Evolutionary conservation across 2,329 filamentous ascomycete genomes (phyloP).

Genomic region (Fusarium annulatum): DNA sequence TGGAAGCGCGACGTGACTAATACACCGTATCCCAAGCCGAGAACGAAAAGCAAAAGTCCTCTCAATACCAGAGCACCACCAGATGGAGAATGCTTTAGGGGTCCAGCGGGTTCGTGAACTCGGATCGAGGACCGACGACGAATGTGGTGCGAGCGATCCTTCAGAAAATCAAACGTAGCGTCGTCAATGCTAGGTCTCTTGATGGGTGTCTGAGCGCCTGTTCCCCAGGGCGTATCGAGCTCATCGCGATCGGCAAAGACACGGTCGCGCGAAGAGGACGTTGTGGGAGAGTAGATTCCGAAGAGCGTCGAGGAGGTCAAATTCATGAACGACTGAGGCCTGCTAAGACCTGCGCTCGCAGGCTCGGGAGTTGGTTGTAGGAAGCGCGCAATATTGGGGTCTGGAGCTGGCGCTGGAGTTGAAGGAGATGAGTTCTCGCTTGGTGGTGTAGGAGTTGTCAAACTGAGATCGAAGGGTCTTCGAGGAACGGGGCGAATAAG

Average conservation of each 20-base stretch:
- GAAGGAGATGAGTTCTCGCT: slow-evolving; percentile 45
- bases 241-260: slow-evolving; percentile 60
- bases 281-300: slow-evolving; percentile 85
- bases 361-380: slow-evolving; percentile 54
- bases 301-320: slow-evolving; percentile 89
- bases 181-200: slow-evolving; percentile 58
- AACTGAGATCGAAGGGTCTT: slow-evolving; percentile 73
- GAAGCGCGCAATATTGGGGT: slow-evolving; percentile 50
- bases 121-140: slow-evolving; percentile 53
- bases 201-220: slow-evolving; percentile 76
- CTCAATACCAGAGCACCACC: slow-evolving; percentile 66
- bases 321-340: slow-evolving; percentile 83
- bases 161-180: slow-evolving; percentile 57
- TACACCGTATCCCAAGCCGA: slow-evolving; percentile 85
- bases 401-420: slow-evolving; percentile 34
- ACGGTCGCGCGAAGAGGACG: slow-evolving; percentile 64
- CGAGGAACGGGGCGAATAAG: slow-evolving; percentile 77
- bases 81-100: slow-evolving; percentile 44
- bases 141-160: slow-evolving; percentile 51
- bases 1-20: slow-evolving; percentile 81
- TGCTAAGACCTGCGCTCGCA: slow-evolving; percentile 60
- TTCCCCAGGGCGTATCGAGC: slow-evolving; percentile 79
- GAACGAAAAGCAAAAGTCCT: slow-evolving; percentile 74
- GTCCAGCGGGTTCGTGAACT: slow-evolving; percentile 35
- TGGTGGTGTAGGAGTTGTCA: slow-evolving; percentile 59